These are phyloP conservation scores for Hansfordia pulvinata DNA, from an alignment of 2,329 filamentous ascomycete species.

Conservation along the genomic window DNA sequence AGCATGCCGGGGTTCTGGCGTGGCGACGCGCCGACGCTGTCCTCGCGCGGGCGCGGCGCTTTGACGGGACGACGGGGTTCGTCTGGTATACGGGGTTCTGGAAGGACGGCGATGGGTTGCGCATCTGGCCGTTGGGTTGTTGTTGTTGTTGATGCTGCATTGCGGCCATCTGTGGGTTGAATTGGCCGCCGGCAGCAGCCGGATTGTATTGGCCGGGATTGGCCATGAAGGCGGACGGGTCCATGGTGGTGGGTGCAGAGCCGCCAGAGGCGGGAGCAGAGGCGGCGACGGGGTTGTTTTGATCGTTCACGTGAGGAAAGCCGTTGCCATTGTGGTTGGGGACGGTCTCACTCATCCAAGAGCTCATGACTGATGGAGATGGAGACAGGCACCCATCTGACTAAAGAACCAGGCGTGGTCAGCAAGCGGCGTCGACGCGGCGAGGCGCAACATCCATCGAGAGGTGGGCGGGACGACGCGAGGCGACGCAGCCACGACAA, in stretches of 20 bases:
- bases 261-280: conserved; percentile 16
- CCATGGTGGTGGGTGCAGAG: too few relatives aligned
- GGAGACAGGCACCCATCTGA: conserved; percentile 33
- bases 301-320: conserved; percentile 51
- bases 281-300: conserved; percentile 37
- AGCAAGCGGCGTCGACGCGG: conserved; percentile 20
- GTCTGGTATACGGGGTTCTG: conserved; percentile 71
- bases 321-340: conserved; percentile 58
- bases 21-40: conserved; percentile 73
- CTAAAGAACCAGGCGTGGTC: conserved; percentile 26
- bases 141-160: too few relatives aligned
- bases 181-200: conserved; percentile 31
- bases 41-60: conserved; percentile 73
- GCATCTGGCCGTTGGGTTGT: conserved; percentile 75
- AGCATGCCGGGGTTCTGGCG: conserved; percentile 60
- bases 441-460: conserved; percentile 27
- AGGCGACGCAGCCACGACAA: conserved; percentile 31
- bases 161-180: conserved; percentile 40
- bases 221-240: conserved; percentile 50
- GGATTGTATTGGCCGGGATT: conserved; percentile 46
- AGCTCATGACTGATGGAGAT: conserved; percentile 48
- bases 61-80: conserved; percentile 78
- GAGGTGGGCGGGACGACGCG: conserved; percentile 23
- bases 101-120: conserved; percentile 70
- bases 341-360: conserved; percentile 57